Evolutionary conservation across 345 rosid species (phyloP).

Genomic region (Citrus trifoliata): DNA sequence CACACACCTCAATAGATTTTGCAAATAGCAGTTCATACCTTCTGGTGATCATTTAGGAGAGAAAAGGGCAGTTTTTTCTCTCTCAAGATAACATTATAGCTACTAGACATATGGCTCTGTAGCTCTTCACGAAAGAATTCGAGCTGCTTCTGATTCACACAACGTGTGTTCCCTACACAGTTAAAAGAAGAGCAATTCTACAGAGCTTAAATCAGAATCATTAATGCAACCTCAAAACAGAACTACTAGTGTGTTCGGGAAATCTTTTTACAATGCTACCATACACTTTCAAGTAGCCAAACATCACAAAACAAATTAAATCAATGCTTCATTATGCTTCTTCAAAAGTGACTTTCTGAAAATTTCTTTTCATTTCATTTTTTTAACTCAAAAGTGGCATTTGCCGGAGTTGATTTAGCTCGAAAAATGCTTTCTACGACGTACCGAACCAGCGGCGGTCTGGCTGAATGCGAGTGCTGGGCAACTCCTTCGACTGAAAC

Average conservation of each 20-base stretch:
- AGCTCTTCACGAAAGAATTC: slow-evolving; percentile 81
- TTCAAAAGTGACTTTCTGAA: too few relatives aligned
- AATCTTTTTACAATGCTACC: not conserved
- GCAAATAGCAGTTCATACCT: slow-evolving; percentile 34
- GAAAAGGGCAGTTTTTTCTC: slow-evolving; percentile 78
- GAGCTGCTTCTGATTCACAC: slow-evolving; percentile 73
- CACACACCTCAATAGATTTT: not conserved
- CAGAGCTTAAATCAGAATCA: not conserved
- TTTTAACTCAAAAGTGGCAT: too few relatives aligned
- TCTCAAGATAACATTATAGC: slow-evolving; percentile 74
- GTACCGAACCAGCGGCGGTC: slow-evolving; percentile 91
- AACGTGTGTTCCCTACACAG: slow-evolving; percentile 63
- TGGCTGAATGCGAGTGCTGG: slow-evolving; percentile 72
- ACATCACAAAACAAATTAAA: not conserved
- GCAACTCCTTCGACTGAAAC: slow-evolving; percentile 72
- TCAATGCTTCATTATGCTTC: too few relatives aligned
- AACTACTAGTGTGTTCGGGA: not conserved
- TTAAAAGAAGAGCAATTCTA: not conserved
- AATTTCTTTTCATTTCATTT: not conserved
- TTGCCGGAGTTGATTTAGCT: not conserved
- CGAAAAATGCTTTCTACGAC: slow-evolving; percentile 4
- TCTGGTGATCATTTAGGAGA: slow-evolving; percentile 68
- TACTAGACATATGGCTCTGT: slow-evolving; percentile 55
- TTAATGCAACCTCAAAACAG: not conserved
- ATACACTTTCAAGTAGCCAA: not conserved